Conservation (phyloP, 1,284 basidiomycete species). For the Mycosarcoma maydis region DNA sequence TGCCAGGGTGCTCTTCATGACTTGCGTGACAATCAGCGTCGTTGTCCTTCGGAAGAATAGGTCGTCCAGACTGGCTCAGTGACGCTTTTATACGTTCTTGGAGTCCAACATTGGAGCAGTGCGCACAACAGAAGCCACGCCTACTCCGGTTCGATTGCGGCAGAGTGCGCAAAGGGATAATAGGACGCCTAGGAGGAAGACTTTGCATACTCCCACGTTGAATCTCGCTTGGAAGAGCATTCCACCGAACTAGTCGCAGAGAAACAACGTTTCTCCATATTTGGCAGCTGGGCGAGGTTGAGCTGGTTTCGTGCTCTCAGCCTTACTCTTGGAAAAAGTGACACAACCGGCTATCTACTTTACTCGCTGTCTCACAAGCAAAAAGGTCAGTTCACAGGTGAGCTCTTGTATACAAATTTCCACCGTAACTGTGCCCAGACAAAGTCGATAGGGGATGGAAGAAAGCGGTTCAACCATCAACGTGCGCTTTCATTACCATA, state of each 20-base stretch:
- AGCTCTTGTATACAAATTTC: too few relatives aligned
- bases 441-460: too few relatives aligned
- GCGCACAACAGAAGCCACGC: background rate
- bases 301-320: too few relatives aligned
- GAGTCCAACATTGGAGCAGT: background rate
- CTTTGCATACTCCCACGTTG: background rate
- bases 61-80: too few relatives aligned
- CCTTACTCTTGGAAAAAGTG: too few relatives aligned
- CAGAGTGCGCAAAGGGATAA: background rate
- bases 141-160: background rate
- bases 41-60: too few relatives aligned
- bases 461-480: too few relatives aligned
- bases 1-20: slow-evolving; percentile 26
- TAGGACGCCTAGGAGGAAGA: too few relatives aligned
- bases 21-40: background rate
- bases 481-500: too few relatives aligned
- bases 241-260: slow-evolving; percentile 2
- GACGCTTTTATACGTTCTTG: slow-evolving; percentile 4
- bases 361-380: too few relatives aligned
- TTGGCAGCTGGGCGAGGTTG: background rate
- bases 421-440: too few relatives aligned
- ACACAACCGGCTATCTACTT: slow-evolving; percentile 6
- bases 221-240: slow-evolving; percentile 2
- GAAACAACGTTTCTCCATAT: background rate
- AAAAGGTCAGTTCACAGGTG: too few relatives aligned